phyloP scores from a whole-genome alignment of 495 filamentous ascomycete species.

The Parachaetomium inaequale region DNA sequence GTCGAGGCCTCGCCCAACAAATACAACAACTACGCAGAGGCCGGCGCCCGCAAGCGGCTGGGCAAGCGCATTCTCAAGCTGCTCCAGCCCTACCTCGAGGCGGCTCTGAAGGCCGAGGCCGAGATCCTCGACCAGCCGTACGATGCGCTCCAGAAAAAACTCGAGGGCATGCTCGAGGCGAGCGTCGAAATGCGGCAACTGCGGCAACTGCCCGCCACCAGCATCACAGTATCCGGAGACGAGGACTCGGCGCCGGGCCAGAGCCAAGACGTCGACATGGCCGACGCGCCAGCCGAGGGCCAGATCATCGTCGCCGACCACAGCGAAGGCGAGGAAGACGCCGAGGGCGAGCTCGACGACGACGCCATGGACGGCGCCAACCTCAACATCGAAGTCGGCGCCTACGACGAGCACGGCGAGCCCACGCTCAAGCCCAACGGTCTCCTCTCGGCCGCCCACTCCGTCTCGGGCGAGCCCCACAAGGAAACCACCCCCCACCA shows the following conservation, averaged over 20 bases:
- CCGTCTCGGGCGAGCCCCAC: constrained; percentile 18
- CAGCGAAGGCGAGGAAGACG: constrained; percentile 21
- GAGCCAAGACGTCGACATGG: constrained; percentile 45
- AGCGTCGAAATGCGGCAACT: constrained; percentile 45
- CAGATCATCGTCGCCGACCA: constrained; percentile 43
- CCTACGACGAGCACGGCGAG: constrained; percentile 30
- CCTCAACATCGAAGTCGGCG: constrained; percentile 42
- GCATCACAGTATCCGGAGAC: constrained; percentile 25
- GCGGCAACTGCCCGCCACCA: constrained; percentile 13
- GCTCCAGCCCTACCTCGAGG: constrained; percentile 71
- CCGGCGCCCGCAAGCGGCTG: constrained; percentile 53
- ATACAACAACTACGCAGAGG: constrained; percentile 35
- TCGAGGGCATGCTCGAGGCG: constrained; percentile 68
- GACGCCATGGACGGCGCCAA: constrained; percentile 26
- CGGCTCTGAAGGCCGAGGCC: constrained; percentile 72
- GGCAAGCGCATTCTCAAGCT: constrained; percentile 82
- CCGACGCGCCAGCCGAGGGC: constrained; percentile 41
- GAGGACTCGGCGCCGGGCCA: constrained; percentile 28
- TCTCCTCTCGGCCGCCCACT: constrained; percentile 25
- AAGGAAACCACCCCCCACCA: constrained; percentile 21
- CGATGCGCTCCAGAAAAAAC: constrained; percentile 65
- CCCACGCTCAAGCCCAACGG: constrained; percentile 33
- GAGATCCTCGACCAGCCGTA: constrained; percentile 67
- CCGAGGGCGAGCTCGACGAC: constrained; percentile 19
- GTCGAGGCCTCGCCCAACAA: constrained; percentile 32